phyloP scores from a whole-genome alignment of 176 grass and related monocot species.

The Guadua angustifolia region DNA sequence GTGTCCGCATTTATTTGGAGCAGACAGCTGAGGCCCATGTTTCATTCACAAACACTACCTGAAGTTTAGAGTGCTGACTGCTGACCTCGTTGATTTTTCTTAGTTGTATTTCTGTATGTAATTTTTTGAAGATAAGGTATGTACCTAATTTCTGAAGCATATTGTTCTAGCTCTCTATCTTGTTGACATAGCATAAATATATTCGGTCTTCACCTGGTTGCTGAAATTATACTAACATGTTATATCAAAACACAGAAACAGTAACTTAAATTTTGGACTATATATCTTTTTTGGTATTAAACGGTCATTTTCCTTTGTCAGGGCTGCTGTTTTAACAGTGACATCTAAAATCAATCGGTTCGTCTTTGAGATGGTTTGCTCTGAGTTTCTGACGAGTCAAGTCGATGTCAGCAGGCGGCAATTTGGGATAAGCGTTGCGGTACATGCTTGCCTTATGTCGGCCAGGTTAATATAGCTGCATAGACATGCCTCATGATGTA shows the following conservation, averaged over 20 bases:
- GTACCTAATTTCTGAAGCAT: not conserved
- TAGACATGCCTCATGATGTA: conserved; percentile 14
- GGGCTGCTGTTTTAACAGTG: not conserved
- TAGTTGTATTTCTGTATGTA: not conserved
- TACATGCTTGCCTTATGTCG: not conserved
- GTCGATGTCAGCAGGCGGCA: not conserved
- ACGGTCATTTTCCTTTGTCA: not conserved
- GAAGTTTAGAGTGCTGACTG: conserved; percentile 26
- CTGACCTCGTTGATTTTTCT: not conserved
- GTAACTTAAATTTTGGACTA: not conserved
- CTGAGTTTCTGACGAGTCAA: not conserved
- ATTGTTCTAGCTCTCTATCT: not conserved
- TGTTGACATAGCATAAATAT: not conserved
- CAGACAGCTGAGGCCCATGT: not conserved
- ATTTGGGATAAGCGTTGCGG: conserved; percentile 13
- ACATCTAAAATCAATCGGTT: not conserved
- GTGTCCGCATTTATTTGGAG: conserved; percentile 28
- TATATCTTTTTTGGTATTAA: not conserved
- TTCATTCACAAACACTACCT: conserved; percentile 11
- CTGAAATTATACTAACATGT: not conserved
- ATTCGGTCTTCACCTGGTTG: not conserved
- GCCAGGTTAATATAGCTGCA: not conserved
- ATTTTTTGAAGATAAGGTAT: not conserved
- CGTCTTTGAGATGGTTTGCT: not conserved
- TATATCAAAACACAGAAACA: not conserved